Conservation (phyloP, 2,329 filamentous ascomycete species). For the Grosmannia penicillata region DNA sequence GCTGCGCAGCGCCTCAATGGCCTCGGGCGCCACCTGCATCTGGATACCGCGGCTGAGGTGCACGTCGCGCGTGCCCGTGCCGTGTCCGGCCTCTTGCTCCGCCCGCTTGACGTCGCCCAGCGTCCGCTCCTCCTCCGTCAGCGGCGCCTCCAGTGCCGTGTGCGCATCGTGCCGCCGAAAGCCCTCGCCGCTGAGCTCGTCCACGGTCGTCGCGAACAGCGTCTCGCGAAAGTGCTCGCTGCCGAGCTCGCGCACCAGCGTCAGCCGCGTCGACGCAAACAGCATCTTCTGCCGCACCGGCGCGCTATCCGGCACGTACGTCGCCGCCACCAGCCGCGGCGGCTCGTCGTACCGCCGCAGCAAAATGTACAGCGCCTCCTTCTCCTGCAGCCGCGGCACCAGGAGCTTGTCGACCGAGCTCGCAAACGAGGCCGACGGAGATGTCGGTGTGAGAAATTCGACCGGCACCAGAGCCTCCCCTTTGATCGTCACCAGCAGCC, state of each 20-base stretch:
- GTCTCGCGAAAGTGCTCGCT: conserved; percentile 66
- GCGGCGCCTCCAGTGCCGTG: conserved; percentile 45
- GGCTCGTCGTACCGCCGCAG: conserved; percentile 49
- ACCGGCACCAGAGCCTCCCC: conserved; percentile 53
- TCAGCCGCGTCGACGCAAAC: conserved; percentile 63
- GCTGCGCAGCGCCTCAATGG: conserved; percentile 46
- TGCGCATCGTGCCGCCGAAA: conserved; percentile 63
- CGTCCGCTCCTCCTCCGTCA: conserved; percentile 65
- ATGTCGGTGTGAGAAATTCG: conserved; percentile 34
- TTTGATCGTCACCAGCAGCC: conserved; percentile 55
- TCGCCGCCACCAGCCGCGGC: conserved; percentile 52
- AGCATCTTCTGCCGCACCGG: conserved; percentile 79
- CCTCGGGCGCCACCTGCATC: conserved; percentile 47
- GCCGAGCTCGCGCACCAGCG: conserved; percentile 61
- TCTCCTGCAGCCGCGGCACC: conserved; percentile 46
- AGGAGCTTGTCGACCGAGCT: conserved; percentile 47
- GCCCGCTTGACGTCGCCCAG: conserved; percentile 59
- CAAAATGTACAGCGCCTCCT: conserved; percentile 58
- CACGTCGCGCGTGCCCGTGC: conserved; percentile 46
- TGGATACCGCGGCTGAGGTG: conserved; percentile 41
- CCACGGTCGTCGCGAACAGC: conserved; percentile 54
- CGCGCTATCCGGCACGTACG: conserved; percentile 65
- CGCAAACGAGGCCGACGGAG: conserved; percentile 41
- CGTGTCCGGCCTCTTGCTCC: conserved; percentile 58
- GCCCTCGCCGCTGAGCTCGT: conserved; percentile 54